Conservation (phyloP, 331 rosid genomes). For the Dryas integrifolia region DNA sequence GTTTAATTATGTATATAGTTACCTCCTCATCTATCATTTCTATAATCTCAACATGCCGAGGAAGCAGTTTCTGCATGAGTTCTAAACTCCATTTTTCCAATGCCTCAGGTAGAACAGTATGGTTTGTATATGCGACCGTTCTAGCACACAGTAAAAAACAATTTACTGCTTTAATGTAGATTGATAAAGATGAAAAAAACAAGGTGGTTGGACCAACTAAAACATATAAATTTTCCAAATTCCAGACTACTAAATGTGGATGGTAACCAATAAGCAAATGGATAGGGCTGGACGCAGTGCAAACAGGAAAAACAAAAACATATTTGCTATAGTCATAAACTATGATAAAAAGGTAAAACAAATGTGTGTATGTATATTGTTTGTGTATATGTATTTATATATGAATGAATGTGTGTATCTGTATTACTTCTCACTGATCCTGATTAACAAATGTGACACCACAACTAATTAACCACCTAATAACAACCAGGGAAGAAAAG, state of each 20-base stretch:
- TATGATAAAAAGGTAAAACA: no score
- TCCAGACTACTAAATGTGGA: background rate
- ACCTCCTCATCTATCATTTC: constrained; percentile 94
- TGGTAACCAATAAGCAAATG: background rate
- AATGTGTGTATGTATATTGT: no score
- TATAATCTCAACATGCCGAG: constrained; percentile 91
- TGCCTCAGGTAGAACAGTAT: constrained; percentile 98
- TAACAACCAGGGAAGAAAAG: background rate
- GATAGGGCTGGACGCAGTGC: background rate
- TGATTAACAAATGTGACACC: background rate
- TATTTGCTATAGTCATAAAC: no score
- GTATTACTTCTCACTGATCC: no score
- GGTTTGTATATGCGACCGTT: constrained; percentile 97
- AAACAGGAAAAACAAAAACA: no score
- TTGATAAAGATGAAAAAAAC: background rate
- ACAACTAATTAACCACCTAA: background rate
- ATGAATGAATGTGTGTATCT: background rate
- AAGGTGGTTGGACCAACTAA: background rate
- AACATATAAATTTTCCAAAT: background rate
- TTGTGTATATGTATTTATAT: background rate
- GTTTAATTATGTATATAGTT: constrained; percentile 23
- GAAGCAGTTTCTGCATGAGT: constrained; percentile 87
- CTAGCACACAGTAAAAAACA: constrained; percentile 34
- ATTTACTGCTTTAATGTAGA: no score
- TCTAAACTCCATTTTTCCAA: constrained; percentile 96